Conservation (phyloP, 441 rosid genomes). For the Cnidoscolus chayamansa region DNA sequence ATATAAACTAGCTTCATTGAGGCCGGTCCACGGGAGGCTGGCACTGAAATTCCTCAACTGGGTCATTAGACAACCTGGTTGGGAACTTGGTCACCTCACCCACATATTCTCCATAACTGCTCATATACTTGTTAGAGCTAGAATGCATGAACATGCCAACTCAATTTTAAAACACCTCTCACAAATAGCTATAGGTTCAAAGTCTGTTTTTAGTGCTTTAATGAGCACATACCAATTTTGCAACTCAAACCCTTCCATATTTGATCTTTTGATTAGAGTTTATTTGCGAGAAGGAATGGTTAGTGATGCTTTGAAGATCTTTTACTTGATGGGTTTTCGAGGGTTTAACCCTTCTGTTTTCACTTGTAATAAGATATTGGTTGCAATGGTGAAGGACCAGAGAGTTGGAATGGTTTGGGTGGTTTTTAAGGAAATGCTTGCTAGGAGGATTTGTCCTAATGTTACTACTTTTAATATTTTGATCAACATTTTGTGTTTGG, state of each 20-base stretch:
- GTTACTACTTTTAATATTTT: slow-evolving; percentile 80
- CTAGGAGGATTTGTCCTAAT: slow-evolving; percentile 63
- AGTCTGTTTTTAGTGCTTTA: slow-evolving; percentile 57
- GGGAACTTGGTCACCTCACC: slow-evolving; percentile 53
- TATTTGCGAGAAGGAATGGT: slow-evolving; percentile 58
- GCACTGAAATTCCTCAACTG: slow-evolving; percentile 76
- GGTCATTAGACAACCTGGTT: slow-evolving; percentile 59
- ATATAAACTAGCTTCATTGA: slow-evolving; percentile 54
- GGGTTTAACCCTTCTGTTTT: slow-evolving; percentile 65
- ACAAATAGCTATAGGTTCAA: slow-evolving; percentile 40
- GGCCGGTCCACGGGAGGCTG: slow-evolving; percentile 84
- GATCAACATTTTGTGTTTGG: slow-evolving; percentile 56
- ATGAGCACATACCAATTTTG: slow-evolving; percentile 75
- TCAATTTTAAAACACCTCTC: slow-evolving; percentile 53
- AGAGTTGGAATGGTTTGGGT: slow-evolving; percentile 54
- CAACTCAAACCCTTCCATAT: slow-evolving; percentile 82
- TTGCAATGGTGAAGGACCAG: slow-evolving; percentile 48
- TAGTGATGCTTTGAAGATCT: slow-evolving; percentile 55
- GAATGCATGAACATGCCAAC: slow-evolving; percentile 67
- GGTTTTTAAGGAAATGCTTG: slow-evolving; percentile 68
- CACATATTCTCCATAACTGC: slow-evolving; percentile 58
- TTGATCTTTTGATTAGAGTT: slow-evolving; percentile 69
- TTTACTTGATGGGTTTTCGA: slow-evolving; percentile 54
- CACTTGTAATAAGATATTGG: slow-evolving; percentile 64
- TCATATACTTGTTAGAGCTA: slow-evolving; percentile 73